Base-by-base conservation (phyloP, 2,329 filamentous ascomycete genomes). In the Penicillium sp. region DNA sequence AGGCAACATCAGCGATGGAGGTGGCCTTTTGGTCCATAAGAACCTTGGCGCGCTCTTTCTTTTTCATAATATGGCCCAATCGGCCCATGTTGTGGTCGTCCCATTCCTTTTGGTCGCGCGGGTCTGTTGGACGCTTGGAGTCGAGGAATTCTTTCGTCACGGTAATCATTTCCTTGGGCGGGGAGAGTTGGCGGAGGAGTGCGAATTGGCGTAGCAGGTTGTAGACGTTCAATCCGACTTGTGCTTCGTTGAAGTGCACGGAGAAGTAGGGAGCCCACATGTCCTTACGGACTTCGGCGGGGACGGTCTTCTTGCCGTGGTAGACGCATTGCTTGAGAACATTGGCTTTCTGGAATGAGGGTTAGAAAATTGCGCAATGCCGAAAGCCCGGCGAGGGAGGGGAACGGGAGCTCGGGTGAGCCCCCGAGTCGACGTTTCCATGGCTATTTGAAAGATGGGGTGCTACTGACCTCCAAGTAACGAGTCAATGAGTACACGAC, bases 11-110 rank as follows among this genome's bases (percentile, higher is more conserved):
- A 5, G 83, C 84, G 18, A 85, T 77, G 41, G 76, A 79, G 53
- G 84, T 86, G n/a, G 82, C 83, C 67, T 83, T 85, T 67, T 87
- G 84, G 64, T 87, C 76, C 83, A 86, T 86, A 42, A 87, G 73
- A 42, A 74, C 74, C 51, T 75, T 75, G n/a, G 78, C 79, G 21
- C 80, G 74, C 55, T 78, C 67, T 56, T 77, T 77, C 68, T 81
- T 79, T 58, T 76, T 65, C 63, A 79, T 72, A 40, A 79, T 59
- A 53, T 72, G 67, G 24, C 75, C 74, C 54, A 78, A 69, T 61
- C 77, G 74, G 60, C 72, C 63, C 54, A 62, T 60, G 63, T 67
- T 69, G 53, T 76, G 68, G 54, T 75, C 61, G 54, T 77, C 68
- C 64, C 74, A 72, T 50, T 74, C 62, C 55, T 77, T 69, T 11